A percentile compares a stretch with the other conserved stretches of the same genome.
These are phyloP conservation scores for Amaranthus cruentus DNA, from an alignment of 148 eudicot species.

Conservation along the genomic window DNA sequence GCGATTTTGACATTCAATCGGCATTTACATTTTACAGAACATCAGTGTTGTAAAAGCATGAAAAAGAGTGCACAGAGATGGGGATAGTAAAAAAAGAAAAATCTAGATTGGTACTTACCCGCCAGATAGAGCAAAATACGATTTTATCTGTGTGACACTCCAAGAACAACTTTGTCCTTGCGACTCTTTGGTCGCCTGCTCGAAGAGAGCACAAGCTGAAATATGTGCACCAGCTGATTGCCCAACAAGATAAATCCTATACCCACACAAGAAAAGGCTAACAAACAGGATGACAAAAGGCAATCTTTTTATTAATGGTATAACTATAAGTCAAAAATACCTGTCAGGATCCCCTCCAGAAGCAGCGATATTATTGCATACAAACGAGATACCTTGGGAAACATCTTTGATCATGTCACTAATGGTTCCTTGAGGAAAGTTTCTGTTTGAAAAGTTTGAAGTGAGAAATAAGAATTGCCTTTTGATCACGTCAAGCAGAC, in stretches of 20 bases:
- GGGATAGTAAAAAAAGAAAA: not conserved
- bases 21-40: too few species aligned
- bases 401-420: constrained; percentile 90
- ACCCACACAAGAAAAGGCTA: constrained; percentile 14
- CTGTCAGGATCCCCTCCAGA: constrained; percentile 86
- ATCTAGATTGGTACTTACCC: constrained; percentile 48
- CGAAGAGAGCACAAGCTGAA: constrained; percentile 75
- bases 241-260: constrained; percentile 81
- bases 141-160: constrained; percentile 84
- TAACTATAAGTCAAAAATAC: constrained; percentile 32
- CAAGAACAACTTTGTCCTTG: constrained; percentile 65
- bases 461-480: constrained; percentile 3
- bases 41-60: not conserved
- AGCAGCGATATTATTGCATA: constrained; percentile 49
- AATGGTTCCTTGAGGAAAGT: constrained; percentile 97
- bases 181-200: constrained; percentile 75
- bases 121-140: constrained; percentile 94
- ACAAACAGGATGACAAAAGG: constrained; percentile 10
- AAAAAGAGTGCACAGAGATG: not conserved
- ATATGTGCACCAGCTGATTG: constrained; percentile 99
- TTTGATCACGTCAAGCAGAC: not conserved
- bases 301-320: not conserved
- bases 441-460: constrained; percentile 46
- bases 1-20: too few species aligned
- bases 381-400: constrained; percentile 76